Evolutionary conservation across 2,329 filamentous ascomycete species (phyloP).

Genomic region (Fusarium abutilonis): DNA sequence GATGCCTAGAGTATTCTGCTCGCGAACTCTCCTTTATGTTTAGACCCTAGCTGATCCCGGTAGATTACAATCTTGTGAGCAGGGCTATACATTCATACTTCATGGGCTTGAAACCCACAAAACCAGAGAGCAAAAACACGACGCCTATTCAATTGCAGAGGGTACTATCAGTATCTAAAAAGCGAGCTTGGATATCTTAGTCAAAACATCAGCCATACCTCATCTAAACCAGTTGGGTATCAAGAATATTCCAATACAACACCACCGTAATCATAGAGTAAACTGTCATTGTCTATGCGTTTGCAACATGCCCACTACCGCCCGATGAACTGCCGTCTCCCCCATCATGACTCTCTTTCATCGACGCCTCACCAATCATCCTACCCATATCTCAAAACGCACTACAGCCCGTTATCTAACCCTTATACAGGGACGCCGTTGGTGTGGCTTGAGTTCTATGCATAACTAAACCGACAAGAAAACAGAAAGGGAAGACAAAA

Average conservation of each 20-base stretch:
- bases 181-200: constrained; percentile 13
- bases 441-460: constrained; percentile 21
- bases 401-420: constrained; percentile 19
- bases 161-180: constrained; percentile 14
- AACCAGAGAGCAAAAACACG: background rate
- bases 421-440: constrained; percentile 12
- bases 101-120: background rate
- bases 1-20: too few species aligned
- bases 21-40: too few species aligned
- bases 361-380: constrained; percentile 33
- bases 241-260: constrained; percentile 14
- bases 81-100: too few species aligned
- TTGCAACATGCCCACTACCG: background rate
- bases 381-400: constrained; percentile 6
- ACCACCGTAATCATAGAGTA: constrained; percentile 24
- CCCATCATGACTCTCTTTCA: constrained; percentile 14
- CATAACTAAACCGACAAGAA: constrained; percentile 8
- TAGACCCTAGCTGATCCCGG: too few species aligned
- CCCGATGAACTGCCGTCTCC: constrained; percentile 3
- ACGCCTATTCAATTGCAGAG: background rate
- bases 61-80: too few species aligned
- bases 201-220: constrained; percentile 18
- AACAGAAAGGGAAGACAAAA: constrained; percentile 2
- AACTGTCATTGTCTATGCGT: constrained; percentile 32
- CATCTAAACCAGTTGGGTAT: constrained; percentile 12